Conservation (phyloP, 1,139 yeast species). For the Pichia sp. region DNA sequence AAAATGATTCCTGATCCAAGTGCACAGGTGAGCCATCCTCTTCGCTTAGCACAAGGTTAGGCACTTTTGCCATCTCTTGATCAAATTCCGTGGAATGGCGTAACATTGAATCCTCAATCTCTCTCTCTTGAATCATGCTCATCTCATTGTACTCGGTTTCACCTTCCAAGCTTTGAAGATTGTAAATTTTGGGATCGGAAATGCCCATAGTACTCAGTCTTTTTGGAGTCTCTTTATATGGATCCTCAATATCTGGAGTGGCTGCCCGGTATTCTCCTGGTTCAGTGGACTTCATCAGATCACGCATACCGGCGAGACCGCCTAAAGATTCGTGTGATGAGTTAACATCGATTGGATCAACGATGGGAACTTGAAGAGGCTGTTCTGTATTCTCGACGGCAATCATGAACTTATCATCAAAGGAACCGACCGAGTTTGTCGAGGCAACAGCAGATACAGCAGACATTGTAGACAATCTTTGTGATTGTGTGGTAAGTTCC, state of each 20-base stretch:
- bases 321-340: conserved; percentile 11
- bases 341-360: neutral
- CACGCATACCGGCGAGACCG: conserved; percentile 6
- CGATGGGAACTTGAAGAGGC: neutral
- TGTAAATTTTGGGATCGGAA: conserved; percentile 25
- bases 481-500: conserved; percentile 1
- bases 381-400: conserved; percentile 1
- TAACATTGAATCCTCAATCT: conserved; percentile 11
- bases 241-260: no score
- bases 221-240: conserved; percentile 6
- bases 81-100: no score
- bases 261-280: conserved; percentile 1
- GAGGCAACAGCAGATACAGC: neutral
- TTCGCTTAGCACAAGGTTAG: no score
- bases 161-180: conserved; percentile 14
- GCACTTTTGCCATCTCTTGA: no score
- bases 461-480: neutral
- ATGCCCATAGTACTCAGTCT: conserved; percentile 26
- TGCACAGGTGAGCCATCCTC: no score
- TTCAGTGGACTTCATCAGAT: conserved; percentile 2
- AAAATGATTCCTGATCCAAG: no score
- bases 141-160: conserved; percentile 16
- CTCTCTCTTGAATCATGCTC: conserved; percentile 24
- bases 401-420: conserved; percentile 13
- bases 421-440: conserved; percentile 14